A percentile compares a stretch with the other conserved stretches of the same genome.
phyloP scores from a whole-genome alignment of 805 yeast genomes.

The Candida manassasensis region DNA sequence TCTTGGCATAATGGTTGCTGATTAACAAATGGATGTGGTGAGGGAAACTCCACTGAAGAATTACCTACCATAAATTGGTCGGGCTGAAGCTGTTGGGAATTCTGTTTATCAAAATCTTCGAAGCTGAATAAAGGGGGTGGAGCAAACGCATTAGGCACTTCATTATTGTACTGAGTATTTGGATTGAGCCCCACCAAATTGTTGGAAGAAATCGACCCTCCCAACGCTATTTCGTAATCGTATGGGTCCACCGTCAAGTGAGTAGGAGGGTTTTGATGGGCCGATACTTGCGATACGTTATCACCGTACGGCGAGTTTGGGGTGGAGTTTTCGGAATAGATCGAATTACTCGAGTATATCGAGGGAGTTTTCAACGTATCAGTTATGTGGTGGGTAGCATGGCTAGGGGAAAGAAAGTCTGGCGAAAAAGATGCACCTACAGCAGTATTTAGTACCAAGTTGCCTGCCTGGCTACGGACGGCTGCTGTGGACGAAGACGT shows the following conservation, averaged over 20 bases:
- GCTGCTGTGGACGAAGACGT: no score
- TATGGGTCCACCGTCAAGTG: conserved; percentile 12
- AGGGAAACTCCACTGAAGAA: neutral
- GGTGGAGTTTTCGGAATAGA: conserved; percentile 34
- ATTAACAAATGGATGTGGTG: conserved; percentile 4
- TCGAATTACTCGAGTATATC: conserved; percentile 1
- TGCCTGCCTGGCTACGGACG: neutral
- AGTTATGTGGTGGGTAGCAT: neutral
- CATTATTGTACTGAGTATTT: conserved; percentile 3
- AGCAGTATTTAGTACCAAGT: neutral
- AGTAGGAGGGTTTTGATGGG: conserved; percentile 1
- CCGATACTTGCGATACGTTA: conserved; percentile 25
- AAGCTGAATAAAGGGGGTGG: conserved; percentile 4
- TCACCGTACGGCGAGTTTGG: conserved; percentile 36
- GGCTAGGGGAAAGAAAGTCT: conserved; percentile 2
- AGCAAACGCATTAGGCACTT: conserved; percentile 4
- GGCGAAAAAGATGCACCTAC: conserved; percentile 1
- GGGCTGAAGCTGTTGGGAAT: neutral
- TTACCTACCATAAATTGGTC: no score
- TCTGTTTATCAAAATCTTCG: conserved; percentile 5
- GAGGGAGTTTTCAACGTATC: neutral
- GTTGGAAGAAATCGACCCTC: conserved; percentile 35
- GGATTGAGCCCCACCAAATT: conserved; percentile 19
- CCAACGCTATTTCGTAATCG: conserved; percentile 34
- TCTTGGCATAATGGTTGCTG: neutral